These are phyloP conservation scores for Boletus reticulatus DNA, from an alignment of 768 basidiomycete genomes.

Conservation along the genomic window DNA sequence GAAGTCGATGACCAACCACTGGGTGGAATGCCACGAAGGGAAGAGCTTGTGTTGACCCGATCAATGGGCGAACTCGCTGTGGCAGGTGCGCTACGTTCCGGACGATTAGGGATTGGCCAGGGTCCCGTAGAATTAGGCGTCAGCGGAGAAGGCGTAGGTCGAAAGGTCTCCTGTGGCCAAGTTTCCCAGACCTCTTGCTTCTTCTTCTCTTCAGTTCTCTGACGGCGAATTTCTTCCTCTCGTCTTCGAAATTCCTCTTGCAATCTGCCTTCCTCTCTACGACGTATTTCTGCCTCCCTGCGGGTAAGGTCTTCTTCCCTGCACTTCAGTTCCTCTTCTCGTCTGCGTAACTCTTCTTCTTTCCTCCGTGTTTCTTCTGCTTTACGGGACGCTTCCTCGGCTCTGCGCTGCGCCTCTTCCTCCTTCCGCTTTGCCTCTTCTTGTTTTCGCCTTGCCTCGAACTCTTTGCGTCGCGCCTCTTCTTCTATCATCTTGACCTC, in stretches of 20 bases:
- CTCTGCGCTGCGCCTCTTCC: slow-evolving; percentile 26
- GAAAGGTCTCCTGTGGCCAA: slow-evolving; percentile 27
- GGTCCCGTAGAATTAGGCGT: slow-evolving; percentile 26
- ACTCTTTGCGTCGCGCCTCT: slow-evolving; percentile 28
- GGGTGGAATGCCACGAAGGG: slow-evolving; percentile 27
- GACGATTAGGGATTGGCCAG: slow-evolving; percentile 32
- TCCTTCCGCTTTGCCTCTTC: slow-evolving; percentile 30
- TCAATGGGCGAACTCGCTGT: slow-evolving; percentile 32
- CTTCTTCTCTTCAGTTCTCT: slow-evolving; percentile 32
- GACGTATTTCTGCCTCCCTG: slow-evolving; percentile 31
- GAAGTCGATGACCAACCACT: slow-evolving; percentile 31
- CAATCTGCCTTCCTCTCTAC: slow-evolving; percentile 25
- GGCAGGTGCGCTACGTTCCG: slow-evolving; percentile 32
- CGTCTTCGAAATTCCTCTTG: slow-evolving; percentile 31
- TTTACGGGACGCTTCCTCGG: slow-evolving; percentile 25
- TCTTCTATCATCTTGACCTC: slow-evolving; percentile 27
- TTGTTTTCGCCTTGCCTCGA: slow-evolving; percentile 31
- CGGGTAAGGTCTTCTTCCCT: slow-evolving; percentile 33
- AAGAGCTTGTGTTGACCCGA: slow-evolving; percentile 27
- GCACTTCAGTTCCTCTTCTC: slow-evolving; percentile 29
- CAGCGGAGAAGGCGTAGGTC: slow-evolving; percentile 27
- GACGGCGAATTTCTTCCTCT: slow-evolving; percentile 31
- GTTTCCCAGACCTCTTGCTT: slow-evolving; percentile 28
- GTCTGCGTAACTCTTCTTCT: slow-evolving; percentile 24
- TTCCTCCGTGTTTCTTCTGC: slow-evolving; percentile 25